Conservation (phyloP, 2,329 filamentous ascomycete genomes). For the Penicillium sp. region DNA sequence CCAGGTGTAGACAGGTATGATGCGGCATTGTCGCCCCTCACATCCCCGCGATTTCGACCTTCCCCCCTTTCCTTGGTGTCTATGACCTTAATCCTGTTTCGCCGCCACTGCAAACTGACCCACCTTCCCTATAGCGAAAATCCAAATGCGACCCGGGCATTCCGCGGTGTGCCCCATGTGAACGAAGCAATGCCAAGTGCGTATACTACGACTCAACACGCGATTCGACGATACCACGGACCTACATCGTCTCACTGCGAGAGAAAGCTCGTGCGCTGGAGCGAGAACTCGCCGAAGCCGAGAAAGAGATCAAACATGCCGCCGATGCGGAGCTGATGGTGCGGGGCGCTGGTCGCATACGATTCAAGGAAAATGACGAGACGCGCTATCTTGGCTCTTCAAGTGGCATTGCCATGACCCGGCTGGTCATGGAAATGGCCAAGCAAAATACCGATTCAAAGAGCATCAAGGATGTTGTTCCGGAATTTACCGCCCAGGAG, state of each 20-base stretch:
- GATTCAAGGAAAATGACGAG: conserved; percentile 81
- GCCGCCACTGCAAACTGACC: conserved; percentile 8
- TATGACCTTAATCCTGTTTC: neutral
- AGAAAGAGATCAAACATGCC: conserved; percentile 71
- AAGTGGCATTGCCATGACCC: conserved; percentile 92
- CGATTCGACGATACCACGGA: conserved; percentile 80
- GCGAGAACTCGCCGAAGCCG: conserved; percentile 75
- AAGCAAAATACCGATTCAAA: conserved; percentile 90
- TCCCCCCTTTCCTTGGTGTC: neutral
- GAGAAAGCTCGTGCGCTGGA: conserved; percentile 82
- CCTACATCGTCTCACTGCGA: conserved; percentile 90
- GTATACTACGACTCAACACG: conserved; percentile 94
- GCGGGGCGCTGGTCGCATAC: conserved; percentile 80
- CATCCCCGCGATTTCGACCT: conserved; percentile 1
- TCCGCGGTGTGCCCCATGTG: conserved; percentile 88
- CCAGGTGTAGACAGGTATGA: conserved; percentile 52
- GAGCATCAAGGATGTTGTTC: conserved; percentile 88
- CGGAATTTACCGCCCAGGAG: conserved; percentile 67
- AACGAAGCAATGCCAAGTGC: conserved; percentile 85
- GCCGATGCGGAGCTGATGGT: conserved; percentile 81
- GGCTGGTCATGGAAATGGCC: conserved; percentile 92
- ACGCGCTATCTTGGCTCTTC: conserved; percentile 89
- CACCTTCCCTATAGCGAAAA: conserved; percentile 67
- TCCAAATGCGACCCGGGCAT: conserved; percentile 93
- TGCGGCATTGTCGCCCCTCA: conserved; percentile 11